Evolutionary conservation across 768 basidiomycete genomes (phyloP).

Genomic region (Lactarius hengduanensis): DNA sequence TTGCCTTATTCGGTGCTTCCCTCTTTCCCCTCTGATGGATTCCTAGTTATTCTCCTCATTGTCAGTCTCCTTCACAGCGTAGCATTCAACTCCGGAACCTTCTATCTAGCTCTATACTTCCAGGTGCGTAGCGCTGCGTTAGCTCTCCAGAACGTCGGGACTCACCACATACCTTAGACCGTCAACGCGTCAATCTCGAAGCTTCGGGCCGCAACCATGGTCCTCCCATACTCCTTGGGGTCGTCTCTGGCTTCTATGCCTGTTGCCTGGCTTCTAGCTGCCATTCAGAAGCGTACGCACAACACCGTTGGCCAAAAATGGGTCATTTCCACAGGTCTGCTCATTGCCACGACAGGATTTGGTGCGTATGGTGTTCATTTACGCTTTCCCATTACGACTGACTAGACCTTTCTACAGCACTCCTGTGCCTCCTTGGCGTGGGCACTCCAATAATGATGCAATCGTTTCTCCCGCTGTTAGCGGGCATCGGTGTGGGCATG

Average conservation of each 20-base stretch:
- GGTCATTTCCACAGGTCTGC: slow-evolving; percentile 60
- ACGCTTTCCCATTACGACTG: not conserved
- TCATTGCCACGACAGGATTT: slow-evolving; percentile 69
- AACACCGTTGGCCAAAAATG: slow-evolving; percentile 65
- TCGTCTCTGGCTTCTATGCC: slow-evolving; percentile 84
- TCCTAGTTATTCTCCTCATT: slow-evolving; percentile 59
- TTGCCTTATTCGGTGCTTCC: slow-evolving; percentile 3
- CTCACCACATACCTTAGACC: slow-evolving; percentile 43
- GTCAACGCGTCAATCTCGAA: slow-evolving; percentile 65
- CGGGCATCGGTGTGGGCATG: slow-evolving; percentile 79
- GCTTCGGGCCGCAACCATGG: slow-evolving; percentile 65
- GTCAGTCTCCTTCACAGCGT: slow-evolving; percentile 81
- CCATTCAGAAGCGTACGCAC: slow-evolving; percentile 54
- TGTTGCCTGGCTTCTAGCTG: slow-evolving; percentile 78
- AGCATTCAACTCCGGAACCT: slow-evolving; percentile 81
- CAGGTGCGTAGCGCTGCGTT: slow-evolving; percentile 49
- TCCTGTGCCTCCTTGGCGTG: slow-evolving; percentile 63
- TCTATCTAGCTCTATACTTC: slow-evolving; percentile 80
- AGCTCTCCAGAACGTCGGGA: not conserved
- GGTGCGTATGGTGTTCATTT: slow-evolving; percentile 43
- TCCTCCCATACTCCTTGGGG: slow-evolving; percentile 83
- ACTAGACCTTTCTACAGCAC: slow-evolving; percentile 43
- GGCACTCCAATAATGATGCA: slow-evolving; percentile 47
- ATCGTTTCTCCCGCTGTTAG: slow-evolving; percentile 60
- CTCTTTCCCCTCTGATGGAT: slow-evolving; percentile 23